phyloP scores from a whole-genome alignment of 495 filamentous ascomycete genomes.

The Terfezia claveryi region DNA sequence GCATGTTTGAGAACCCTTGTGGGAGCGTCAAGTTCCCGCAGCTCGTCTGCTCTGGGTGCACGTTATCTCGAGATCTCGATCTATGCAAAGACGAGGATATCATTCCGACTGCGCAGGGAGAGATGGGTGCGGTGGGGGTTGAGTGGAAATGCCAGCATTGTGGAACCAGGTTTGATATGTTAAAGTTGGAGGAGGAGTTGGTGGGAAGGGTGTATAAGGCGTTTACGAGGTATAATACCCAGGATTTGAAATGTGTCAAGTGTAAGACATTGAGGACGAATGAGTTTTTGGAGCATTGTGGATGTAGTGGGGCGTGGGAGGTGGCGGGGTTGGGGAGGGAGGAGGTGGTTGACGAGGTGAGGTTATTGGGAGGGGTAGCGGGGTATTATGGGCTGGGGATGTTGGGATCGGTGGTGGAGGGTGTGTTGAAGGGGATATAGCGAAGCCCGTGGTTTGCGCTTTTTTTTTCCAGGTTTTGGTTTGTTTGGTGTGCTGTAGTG shows the following conservation, averaged over 20 bases:
- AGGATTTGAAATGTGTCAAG: conserved; percentile 69
- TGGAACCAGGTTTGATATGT: conserved; percentile 45
- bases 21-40: conserved; percentile 48
- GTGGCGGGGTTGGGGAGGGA: conserved; percentile 42
- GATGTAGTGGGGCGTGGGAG: conserved; percentile 64
- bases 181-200: conserved; percentile 64
- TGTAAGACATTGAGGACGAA: conserved; percentile 49
- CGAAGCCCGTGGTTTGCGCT: too few relatives aligned
- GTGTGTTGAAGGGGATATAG: conserved; percentile 4
- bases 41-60: conserved; percentile 69
- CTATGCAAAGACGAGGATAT: conserved; percentile 82
- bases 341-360: conserved; percentile 42
- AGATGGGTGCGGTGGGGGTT: conserved; percentile 2
- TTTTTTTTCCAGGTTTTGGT: too few relatives aligned
- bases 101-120: conserved; percentile 30
- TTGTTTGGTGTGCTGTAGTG: too few relatives aligned
- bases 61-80: conserved; percentile 69
- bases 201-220: conserved; percentile 53
- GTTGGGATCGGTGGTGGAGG: conserved; percentile 50
- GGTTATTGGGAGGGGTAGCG: conserved; percentile 50
- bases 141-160: conserved; percentile 54
- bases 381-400: conserved; percentile 59
- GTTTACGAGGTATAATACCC: conserved; percentile 60
- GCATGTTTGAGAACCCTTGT: conserved; percentile 67
- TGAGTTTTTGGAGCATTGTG: conserved; percentile 93